Evolutionary conservation across 805 yeast genomes (phyloP), one percentile per base, ranked within the genome.

Genomic region (Nematodospora valgi): DNA sequence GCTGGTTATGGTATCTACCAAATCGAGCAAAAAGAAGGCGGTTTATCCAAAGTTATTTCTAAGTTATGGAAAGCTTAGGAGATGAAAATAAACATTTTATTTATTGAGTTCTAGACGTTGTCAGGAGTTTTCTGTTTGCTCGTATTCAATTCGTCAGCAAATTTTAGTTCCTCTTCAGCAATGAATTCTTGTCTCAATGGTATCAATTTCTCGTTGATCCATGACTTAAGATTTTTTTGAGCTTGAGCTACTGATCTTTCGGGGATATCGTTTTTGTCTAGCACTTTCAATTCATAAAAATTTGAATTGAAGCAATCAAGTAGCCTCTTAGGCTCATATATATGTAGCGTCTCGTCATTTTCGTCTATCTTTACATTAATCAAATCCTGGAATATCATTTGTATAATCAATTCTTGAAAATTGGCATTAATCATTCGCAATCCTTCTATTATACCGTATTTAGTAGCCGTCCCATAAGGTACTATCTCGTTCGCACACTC

Each of bases 1-100:
- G 77, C 81, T 12, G 74, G 78, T 15, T 85, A 81, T 56, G 95
- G 95, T 38, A 55, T 83, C 29, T 85, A 82, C 57, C 66, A 72
- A 41, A 64, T 84, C 39, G 93, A 84, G 59, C 72, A 78, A 34
- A 72, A 70, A 43, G 79, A 74, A 48, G 80, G 79, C 40, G 94
- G 94, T 29, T 44, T 85, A 28, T 59, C 74, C 23, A 77, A 75
- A 37, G 48, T 79, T 21, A 41, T 76, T 28, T 43, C 60, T 45
- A 59, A 56, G 44, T 32, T 64, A 32, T 66, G 64, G 62, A 59
- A 55, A 42, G 70, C 70, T 17, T 63, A 47, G 47, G 27, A 2
- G 5, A 5, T n/a, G 18, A 14, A n/a, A 9, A 14, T 35, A 38
- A 16, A 22, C 23, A 22, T 33, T 41, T 30, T 34, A 40, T 40